phyloP scores from a whole-genome alignment of 2,329 filamentous ascomycete genomes.

The Exophiala dermatitidis region DNA sequence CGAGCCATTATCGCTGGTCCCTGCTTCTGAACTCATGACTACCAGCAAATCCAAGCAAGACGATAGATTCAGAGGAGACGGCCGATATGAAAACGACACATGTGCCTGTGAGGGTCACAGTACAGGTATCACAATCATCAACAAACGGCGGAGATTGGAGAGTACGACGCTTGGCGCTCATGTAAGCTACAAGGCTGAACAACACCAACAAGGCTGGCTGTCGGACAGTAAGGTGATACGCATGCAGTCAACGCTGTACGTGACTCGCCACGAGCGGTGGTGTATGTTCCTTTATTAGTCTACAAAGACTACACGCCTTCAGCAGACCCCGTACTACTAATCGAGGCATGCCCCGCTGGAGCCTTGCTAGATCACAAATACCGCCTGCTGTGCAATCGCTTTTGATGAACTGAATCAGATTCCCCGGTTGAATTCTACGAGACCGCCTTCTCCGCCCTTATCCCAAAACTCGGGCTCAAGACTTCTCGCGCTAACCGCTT shows the following conservation, averaged over 20 bases:
- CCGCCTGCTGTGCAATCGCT: too few species aligned
- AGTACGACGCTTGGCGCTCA: background rate
- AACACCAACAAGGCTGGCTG: background rate
- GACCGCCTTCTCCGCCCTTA: slow-evolving; percentile 66
- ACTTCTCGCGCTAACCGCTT: slow-evolving; percentile 37
- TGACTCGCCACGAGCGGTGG: too few species aligned
- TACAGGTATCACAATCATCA: background rate
- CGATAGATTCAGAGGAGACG: background rate
- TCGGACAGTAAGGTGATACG: too few species aligned
- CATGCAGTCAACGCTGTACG: too few species aligned
- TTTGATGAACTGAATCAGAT: slow-evolving; percentile 49
- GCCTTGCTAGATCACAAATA: too few species aligned
- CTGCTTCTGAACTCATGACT: slow-evolving; percentile 7
- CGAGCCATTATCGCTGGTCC: slow-evolving; percentile 19
- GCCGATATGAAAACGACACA: background rate
- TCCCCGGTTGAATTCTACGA: slow-evolving; percentile 95
- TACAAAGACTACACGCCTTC: too few species aligned
- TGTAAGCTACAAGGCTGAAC: background rate
- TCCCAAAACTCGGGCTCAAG: slow-evolving; percentile 34
- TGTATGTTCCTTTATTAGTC: too few species aligned
- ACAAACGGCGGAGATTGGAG: background rate
- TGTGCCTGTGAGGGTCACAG: background rate
- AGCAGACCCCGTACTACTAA: too few species aligned
- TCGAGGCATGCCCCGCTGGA: too few species aligned
- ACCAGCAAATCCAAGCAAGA: background rate